Base-by-base conservation (phyloP, 768 basidiomycete species). In the Macrolepiota albuminosa region DNA sequence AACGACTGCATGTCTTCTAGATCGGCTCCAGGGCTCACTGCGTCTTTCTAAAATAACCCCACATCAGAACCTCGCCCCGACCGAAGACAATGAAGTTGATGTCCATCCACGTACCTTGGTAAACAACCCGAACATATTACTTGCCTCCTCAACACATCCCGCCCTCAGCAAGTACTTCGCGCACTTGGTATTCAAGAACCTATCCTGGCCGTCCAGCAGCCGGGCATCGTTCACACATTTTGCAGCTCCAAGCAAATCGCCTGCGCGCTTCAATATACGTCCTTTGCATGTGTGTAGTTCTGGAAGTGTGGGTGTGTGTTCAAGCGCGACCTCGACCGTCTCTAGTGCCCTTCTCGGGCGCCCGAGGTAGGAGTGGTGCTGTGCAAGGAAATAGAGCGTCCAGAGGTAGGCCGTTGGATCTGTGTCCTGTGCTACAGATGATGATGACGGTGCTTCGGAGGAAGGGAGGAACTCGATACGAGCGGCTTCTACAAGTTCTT, bases 1-100 rank as follows among this genome's bases (percentile, higher is more conserved):
- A 95, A 70, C 29, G 93, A 94, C 71, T 99, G 97, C 93, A 99
- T 94, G 61, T 98, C 96, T 64, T 94, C 88, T 37, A 98, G 76
- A 72, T 99, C 97, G 9, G 81, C 76, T 3, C 83, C 83, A 18
- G 93, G 89, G 54, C 83, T 79, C 0, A 78, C 65, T 2, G 92
- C 84, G 67, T 93, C 95, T 85, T 96, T 98, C 93, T 96, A 69
- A 42, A 21, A 58, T 7, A 7, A 18, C 31, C 37, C 13, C 4
- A 4, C 31, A 43, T 64, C 43, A 62, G 43, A 26, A 14, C 16
- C 42, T 31, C 16, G 39, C 13, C 26, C 11, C 5, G n/a, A 8
- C 40, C n/a, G 31, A 55, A 52, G 24, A 3, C 9, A 14, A 21
- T 62, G 55, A 5, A 14, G 8, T 6, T 8, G 4, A 36, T 18